A percentile compares a stretch with the other conserved stretches of the same genome.
Evolutionary conservation across 208 protist species (phyloP).

Genomic region (Strigomonas culicis): DNA sequence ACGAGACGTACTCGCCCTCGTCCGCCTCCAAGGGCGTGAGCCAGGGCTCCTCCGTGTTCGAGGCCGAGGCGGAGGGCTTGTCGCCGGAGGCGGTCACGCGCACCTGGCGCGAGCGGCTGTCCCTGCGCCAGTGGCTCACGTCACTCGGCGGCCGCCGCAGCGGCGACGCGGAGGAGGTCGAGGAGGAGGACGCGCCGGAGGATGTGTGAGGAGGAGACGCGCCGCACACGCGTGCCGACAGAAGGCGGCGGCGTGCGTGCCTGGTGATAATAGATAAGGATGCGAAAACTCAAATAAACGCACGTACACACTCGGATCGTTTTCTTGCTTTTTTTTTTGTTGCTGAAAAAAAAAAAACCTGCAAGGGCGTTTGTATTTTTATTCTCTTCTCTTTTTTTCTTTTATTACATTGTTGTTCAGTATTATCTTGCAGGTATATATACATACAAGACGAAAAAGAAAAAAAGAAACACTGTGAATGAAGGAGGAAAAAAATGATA

Average conservation of each 20-base stretch:
- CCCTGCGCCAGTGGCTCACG: constrained; percentile 30
- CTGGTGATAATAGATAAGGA: not conserved
- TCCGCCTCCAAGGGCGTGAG: constrained; percentile 4
- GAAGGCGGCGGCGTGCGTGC: not conserved
- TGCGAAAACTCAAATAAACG: not conserved
- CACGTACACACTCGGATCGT: constrained; percentile 17
- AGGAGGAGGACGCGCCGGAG: not conserved
- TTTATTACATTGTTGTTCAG: constrained; percentile 7
- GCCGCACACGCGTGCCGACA: no score
- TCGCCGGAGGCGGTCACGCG: constrained; percentile 24
- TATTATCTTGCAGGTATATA: no score
- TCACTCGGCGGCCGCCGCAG: constrained; percentile 20
- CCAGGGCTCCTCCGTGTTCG: not conserved
- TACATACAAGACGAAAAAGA: not conserved
- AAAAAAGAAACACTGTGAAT: constrained; percentile 3
- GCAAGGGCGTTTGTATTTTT: not conserved
- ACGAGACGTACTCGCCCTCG: constrained; percentile 46
- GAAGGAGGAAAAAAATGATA: no score
- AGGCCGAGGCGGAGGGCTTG: constrained; percentile 5
- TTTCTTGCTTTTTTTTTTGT: no score
- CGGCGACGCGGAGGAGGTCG: constrained; percentile 6
- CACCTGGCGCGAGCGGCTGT: constrained; percentile 42
- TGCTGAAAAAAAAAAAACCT: not conserved
- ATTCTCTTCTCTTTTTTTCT: constrained; percentile 1
- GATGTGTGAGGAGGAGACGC: no score